Conservation (phyloP, 805 yeast species). For the Candida germanica region DNA sequence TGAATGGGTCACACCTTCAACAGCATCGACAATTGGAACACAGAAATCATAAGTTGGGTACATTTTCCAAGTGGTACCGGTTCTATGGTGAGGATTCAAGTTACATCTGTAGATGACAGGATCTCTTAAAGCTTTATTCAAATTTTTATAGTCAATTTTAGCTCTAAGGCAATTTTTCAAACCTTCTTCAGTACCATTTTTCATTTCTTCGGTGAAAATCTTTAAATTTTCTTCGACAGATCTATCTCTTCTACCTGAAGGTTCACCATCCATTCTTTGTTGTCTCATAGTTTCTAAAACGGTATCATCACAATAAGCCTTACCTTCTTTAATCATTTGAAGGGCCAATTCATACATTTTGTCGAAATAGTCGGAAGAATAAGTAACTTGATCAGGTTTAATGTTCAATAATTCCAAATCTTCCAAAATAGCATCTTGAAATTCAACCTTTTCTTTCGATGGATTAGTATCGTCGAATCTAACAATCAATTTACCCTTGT, state of each 20-base stretch:
- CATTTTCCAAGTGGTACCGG: conserved; percentile 89
- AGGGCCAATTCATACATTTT: conserved; percentile 85
- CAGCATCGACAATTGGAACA: conserved; percentile 91
- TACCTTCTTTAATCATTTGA: conserved; percentile 87
- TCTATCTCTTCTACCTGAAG: conserved; percentile 89
- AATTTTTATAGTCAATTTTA: conserved; percentile 86
- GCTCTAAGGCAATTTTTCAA: conserved; percentile 93
- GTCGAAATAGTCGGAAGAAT: conserved; percentile 91
- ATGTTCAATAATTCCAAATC: conserved; percentile 89
- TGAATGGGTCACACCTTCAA: conserved; percentile 98
- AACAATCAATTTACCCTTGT: conserved; percentile 93
- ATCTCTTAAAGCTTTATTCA: conserved; percentile 94
- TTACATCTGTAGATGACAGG: conserved; percentile 98
- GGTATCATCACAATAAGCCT: conserved; percentile 97
- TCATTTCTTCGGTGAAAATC: conserved; percentile 89
- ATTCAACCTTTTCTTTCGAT: conserved; percentile 91
- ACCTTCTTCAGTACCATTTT: conserved; percentile 90
- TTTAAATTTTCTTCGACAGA: conserved; percentile 86
- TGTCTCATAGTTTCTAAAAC: conserved; percentile 94
- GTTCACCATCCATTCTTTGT: conserved; percentile 96
- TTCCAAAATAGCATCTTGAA: conserved; percentile 89
- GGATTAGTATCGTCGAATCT: conserved; percentile 99
- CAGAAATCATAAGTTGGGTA: conserved; percentile 99
- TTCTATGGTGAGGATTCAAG: conserved; percentile 96
- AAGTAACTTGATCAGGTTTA: conserved; percentile 84